These are phyloP conservation scores for Trametes cubensis DNA, from an alignment of 768 basidiomycete genomes.

Conservation along the genomic window DNA sequence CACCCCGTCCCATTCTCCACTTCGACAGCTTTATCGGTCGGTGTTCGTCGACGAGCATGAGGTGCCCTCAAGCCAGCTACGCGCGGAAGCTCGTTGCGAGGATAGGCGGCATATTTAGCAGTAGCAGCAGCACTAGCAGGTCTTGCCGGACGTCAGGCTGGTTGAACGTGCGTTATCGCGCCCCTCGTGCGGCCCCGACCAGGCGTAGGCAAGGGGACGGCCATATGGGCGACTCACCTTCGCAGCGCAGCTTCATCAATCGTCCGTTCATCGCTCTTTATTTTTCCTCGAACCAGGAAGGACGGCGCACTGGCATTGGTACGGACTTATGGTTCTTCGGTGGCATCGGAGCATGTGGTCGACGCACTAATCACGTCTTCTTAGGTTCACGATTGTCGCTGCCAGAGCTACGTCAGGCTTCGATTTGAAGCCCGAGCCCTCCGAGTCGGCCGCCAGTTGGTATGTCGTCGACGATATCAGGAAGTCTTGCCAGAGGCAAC, in stretches of 20 bases:
- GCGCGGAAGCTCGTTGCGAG: neutral
- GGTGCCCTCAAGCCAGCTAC: neutral
- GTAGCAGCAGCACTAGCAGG: neutral
- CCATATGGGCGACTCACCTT: conserved; percentile 8
- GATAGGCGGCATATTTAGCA: neutral
- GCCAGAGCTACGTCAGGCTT: neutral
- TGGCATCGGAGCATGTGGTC: conserved; percentile 7
- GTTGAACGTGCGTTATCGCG: conserved; percentile 14
- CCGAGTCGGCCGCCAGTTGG: too few species aligned
- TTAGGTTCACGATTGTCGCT: neutral
- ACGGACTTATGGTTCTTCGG: too few species aligned
- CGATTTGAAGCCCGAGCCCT: too few species aligned
- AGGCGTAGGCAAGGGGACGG: too few species aligned
- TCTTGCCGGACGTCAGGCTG: neutral
- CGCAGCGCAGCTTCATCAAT: conserved; percentile 2
- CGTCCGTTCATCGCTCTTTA: neutral
- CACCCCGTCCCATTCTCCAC: too few species aligned
- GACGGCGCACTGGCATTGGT: neutral
- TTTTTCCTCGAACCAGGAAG: neutral
- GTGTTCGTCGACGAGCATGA: neutral
- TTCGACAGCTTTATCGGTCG: neutral
- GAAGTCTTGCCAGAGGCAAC: too few species aligned
- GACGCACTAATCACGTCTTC: conserved; percentile 5
- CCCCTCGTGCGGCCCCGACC: neutral
- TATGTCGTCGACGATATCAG: too few species aligned